phyloP scores from a whole-genome alignment of 2,329 filamentous ascomycete species.

The Alternaria burnsii region DNA sequence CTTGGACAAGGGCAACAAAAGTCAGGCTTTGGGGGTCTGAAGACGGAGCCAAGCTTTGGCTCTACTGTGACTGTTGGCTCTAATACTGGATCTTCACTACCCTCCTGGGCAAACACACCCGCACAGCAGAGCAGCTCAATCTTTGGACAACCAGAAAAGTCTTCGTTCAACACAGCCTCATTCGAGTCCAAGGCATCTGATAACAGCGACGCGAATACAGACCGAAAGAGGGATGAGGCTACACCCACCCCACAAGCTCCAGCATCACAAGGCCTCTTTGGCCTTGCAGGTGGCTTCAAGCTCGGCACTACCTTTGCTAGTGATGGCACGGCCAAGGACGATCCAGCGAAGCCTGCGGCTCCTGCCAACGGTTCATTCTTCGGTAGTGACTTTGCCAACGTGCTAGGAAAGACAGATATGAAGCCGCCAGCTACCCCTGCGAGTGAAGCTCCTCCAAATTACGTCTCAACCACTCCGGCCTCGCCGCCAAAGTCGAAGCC shows the following conservation, averaged over 20 bases:
- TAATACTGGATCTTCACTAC: constrained; percentile 42
- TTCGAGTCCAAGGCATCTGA: constrained; percentile 44
- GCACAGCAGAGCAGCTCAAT: constrained; percentile 36
- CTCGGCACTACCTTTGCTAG: constrained; percentile 73
- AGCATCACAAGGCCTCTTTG: constrained; percentile 42
- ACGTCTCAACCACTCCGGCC: constrained; percentile 50
- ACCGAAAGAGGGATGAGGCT: constrained; percentile 45
- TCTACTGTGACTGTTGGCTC: constrained; percentile 54
- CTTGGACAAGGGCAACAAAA: constrained; percentile 41
- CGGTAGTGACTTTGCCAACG: constrained; percentile 67
- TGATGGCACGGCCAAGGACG: constrained; percentile 68
- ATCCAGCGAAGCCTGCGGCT: constrained; percentile 60
- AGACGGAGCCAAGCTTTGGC: constrained; percentile 49
- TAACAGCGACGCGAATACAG: constrained; percentile 37
- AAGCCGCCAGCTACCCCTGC: constrained; percentile 48
- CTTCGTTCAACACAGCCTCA: constrained; percentile 42
- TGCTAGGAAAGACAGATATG: constrained; percentile 58
- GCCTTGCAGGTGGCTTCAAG: constrained; percentile 64
- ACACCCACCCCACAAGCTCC: constrained; percentile 46
- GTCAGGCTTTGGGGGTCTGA: constrained; percentile 40
- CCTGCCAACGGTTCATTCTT: constrained; percentile 64
- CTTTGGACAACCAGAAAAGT: constrained; percentile 40
- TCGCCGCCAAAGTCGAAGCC: constrained; percentile 37
- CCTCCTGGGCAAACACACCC: constrained; percentile 45
- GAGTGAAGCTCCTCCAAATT: constrained; percentile 50